Evolutionary conservation across 176 grass and related monocot species (phyloP).

Genomic region (Avena sativa): DNA sequence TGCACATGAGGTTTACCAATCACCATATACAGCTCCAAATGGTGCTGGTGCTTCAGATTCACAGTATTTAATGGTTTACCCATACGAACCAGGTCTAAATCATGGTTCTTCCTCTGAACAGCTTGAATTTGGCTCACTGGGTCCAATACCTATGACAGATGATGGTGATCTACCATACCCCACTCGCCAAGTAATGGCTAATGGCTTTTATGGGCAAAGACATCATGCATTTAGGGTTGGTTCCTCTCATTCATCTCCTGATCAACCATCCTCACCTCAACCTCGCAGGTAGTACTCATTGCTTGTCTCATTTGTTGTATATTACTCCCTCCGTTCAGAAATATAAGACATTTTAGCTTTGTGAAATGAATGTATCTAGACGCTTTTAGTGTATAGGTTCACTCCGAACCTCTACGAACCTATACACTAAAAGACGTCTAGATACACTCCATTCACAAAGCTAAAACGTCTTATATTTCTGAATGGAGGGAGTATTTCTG

Average conservation of each 20-base stretch:
- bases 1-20: slow-evolving; percentile 59
- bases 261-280: slow-evolving; percentile 78
- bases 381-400: no score
- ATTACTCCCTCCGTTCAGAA: no score
- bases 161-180: slow-evolving; percentile 45
- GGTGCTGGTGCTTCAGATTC: slow-evolving; percentile 41
- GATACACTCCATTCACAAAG: no score
- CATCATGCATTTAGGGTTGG: slow-evolving; percentile 51
- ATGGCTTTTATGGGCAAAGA: slow-evolving; percentile 61
- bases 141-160: slow-evolving; percentile 49
- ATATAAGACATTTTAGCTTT: no score
- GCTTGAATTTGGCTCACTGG: slow-evolving; percentile 76
- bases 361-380: no score
- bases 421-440: no score
- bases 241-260: slow-evolving; percentile 75
- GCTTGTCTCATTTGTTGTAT: slow-evolving; percentile 37
- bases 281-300: slow-evolving; percentile 51
- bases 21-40: slow-evolving; percentile 54
- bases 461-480: no score
- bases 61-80: slow-evolving; percentile 63
- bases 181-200: slow-evolving; percentile 45
- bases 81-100: slow-evolving; percentile 54
- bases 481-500: background rate
- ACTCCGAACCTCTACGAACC: no score
- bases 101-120: slow-evolving; percentile 54